Percentiles rank a stretch among this genome's conserved stretches.
phyloP scores from a whole-genome alignment of 139 green algal species.

The Bryopsis sp. region DNA sequence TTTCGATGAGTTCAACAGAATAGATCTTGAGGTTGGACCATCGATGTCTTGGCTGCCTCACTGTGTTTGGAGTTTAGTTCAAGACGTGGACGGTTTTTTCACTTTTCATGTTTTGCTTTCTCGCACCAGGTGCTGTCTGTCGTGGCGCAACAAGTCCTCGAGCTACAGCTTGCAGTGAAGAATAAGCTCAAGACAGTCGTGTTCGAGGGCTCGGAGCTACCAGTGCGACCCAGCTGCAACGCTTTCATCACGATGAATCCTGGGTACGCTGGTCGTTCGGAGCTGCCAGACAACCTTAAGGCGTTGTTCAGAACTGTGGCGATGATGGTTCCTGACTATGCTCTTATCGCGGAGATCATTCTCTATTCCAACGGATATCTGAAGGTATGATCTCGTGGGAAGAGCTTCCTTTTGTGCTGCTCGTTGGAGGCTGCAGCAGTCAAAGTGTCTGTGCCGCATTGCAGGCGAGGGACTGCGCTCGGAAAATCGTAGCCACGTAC shows the following conservation, averaged over 20 bases:
- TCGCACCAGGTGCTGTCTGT: slow-evolving; percentile 63
- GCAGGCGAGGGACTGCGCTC: slow-evolving; percentile 52
- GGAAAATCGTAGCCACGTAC: slow-evolving; percentile 78
- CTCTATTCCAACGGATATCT: slow-evolving; percentile 63
- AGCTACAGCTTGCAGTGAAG: slow-evolving; percentile 69
- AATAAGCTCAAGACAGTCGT: slow-evolving; percentile 53
- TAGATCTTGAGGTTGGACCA: slow-evolving; percentile 35
- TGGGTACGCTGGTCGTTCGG: slow-evolving; percentile 57
- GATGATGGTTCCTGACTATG: slow-evolving; percentile 63
- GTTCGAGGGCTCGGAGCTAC: slow-evolving; percentile 68
- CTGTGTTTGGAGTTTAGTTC: too few species aligned
- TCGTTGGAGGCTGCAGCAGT: too few species aligned
- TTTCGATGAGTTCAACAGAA: slow-evolving; percentile 80
- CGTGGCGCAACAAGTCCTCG: slow-evolving; percentile 58
- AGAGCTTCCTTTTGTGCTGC: too few species aligned
- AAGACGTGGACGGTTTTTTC: too few species aligned
- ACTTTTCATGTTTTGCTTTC: too few species aligned
- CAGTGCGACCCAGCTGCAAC: slow-evolving; percentile 57
- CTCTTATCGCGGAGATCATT: slow-evolving; percentile 67
- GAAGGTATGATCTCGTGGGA: too few species aligned
- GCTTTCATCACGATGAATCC: slow-evolving; percentile 84
- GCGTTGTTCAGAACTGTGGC: slow-evolving; percentile 13
- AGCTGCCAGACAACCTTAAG: slow-evolving; percentile 77
- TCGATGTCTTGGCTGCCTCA: too few species aligned
- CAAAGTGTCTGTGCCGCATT: too few species aligned